Evolutionary conservation across 495 filamentous ascomycete genomes (phyloP), one percentile per base, ranked within the genome.

Genomic region (Bryoglossum gracile): DNA sequence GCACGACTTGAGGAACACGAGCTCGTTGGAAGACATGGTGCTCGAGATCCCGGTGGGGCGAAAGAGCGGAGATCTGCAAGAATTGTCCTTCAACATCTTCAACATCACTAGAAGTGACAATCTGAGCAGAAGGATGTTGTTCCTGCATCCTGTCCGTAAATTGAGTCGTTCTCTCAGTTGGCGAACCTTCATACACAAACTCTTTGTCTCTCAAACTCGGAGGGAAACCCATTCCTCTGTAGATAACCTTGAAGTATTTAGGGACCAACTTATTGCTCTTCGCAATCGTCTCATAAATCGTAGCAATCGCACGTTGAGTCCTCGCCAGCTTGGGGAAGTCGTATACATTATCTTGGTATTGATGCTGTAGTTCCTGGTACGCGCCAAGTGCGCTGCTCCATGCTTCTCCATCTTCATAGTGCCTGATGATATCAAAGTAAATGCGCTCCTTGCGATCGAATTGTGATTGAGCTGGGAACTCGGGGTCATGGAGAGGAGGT

Each of bases 111-210:
- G 77, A 75, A 3, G 78, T 76, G 39, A 92, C 68, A 49, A 97
- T 83, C 64, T 90, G 86, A 1, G 94, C 94, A 2, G 81, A 71
- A 5, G 92, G 92, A 58, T 96, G 87, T 59, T 90, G 83, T 66
- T 89, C 81, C 56, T 92, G 89, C 80, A 97, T 84, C 34, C 87
- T 83, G 64, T 99, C 91, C 18, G 87, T 86, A 62, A 99, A 97
- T 8, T 78, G 78, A 2, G 81, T 75, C 47, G 86, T 78, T 13
- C 82, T 81, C 61, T 97, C 94, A 3, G 70, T 78, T 1, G 84
- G 74, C 6, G 79, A 76, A 3, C 82, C 88, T 67, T 97, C 86
- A 50, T 91, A 94, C 38, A 99, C 84, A 61, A 88, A 97, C 46
- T 94, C 84, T 67, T 95, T 94, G 62, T 96, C 90, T 43, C 89